phyloP scores from a whole-genome alignment of 345 rosid genomes.

The Luvunga scandens region DNA sequence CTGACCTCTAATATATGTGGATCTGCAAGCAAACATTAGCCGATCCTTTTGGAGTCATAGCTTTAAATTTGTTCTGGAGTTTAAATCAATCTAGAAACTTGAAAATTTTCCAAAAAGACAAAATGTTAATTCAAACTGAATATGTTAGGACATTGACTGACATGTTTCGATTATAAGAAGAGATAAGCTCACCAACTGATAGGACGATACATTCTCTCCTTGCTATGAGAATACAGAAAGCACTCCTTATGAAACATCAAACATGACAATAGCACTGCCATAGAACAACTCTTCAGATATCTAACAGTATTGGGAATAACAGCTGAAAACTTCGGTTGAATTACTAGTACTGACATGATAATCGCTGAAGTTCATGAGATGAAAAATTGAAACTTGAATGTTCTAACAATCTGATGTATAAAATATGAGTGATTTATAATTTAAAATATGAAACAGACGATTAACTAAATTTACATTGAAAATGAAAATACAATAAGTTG shows the following conservation, averaged over 20 bases:
- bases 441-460: neutral
- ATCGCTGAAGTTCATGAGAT: neutral
- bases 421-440: neutral
- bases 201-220: neutral
- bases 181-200: neutral
- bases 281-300: neutral
- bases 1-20: neutral
- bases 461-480: neutral
- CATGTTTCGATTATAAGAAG: neutral
- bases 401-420: neutral
- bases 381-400: neutral
- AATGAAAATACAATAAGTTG: neutral
- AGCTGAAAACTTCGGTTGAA: neutral
- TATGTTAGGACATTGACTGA: neutral
- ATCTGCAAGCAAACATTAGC: neutral
- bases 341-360: neutral
- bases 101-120: neutral
- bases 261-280: neutral
- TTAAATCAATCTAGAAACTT: neutral
- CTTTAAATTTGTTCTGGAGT: neutral
- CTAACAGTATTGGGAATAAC: neutral
- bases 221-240: neutral
- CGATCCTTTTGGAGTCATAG: neutral
- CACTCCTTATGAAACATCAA: neutral
- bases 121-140: neutral